Base-by-base conservation (phyloP, 2,329 filamentous ascomycete species). In the Fusarium devonianum region DNA sequence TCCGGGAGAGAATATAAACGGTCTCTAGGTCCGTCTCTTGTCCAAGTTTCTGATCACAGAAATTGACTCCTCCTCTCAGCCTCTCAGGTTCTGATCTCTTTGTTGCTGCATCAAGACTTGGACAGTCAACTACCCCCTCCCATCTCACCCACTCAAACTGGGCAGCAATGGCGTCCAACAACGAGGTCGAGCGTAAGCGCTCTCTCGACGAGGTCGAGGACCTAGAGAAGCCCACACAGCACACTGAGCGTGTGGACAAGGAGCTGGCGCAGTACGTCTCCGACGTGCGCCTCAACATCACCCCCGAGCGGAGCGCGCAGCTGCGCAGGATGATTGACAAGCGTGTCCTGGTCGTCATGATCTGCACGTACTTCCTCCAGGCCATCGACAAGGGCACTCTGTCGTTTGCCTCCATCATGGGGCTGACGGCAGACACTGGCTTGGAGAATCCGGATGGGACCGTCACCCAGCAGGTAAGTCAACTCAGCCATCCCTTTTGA, bases 321-420 rank as follows among this genome's bases (percentile, higher is more conserved):
- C 75, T 92, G 41, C 84, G 82, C 55, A 78, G 71, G 40, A 74
- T 84, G 74, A 88, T 91, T 58, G 86, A 91, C 69, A 79, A 75
- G 53, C 81, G 87, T 22, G 80, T 91, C 3, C 73, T 92, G 32
- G 71, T 79, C 2, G 76, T 91, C 67, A 91, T 92, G 88, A 79
- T 91, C 48, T 69, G 80, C 36, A 89, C 87, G 0, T 90, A 91
- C 70, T 89, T 91, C 65, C 71, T 90, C 16, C 88, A 89, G 64
- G 80, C 84, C 34, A 76, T 88, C 34, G 85, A 88, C 69, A 88
- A 88, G 69, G 84, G 84, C 18, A 88, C 85, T 1, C 72, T 88
- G 64, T 83, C 78, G 1, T 87, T 78, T 78, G 81, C 83, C 7
- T 81, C 80, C 33, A 86, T 87, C 65, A 86, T 87, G 83, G 81